phyloP scores from a whole-genome alignment of 2,329 filamentous ascomycete species.

The Sporothrix luriei region DNA sequence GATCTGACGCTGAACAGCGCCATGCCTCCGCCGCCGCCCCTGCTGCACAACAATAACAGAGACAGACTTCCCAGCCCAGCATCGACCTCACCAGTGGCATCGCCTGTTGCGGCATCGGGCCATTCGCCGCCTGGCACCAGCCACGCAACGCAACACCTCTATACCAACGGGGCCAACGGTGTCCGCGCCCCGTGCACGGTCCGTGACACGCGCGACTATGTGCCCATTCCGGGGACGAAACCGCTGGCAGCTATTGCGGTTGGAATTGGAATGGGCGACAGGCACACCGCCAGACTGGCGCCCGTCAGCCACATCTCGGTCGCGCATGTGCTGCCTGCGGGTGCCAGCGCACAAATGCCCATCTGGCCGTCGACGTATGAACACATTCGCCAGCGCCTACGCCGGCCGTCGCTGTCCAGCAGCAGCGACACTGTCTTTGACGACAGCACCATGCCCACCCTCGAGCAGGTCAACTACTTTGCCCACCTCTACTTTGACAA shows the following conservation, averaged over 20 bases:
- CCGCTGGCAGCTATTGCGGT: background rate
- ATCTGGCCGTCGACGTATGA: conserved; percentile 9
- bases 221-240: background rate
- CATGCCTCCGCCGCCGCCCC: background rate
- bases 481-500: conserved; percentile 15
- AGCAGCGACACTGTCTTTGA: background rate
- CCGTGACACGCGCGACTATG: background rate
- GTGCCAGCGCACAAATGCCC: background rate
- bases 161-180: background rate
- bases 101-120: background rate
- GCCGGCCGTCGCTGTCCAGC: background rate
- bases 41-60: background rate
- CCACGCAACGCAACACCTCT: background rate
- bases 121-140: background rate
- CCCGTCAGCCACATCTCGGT: background rate
- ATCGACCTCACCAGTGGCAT: background rate
- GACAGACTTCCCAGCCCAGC: background rate
- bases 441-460: background rate
- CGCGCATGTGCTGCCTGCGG: background rate
- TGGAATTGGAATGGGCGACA: too few species aligned
- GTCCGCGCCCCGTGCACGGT: conserved; percentile 5
- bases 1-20: background rate
- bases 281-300: background rate
- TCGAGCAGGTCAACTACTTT: conserved; percentile 9
- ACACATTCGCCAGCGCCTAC: background rate